These are phyloP conservation scores for Lindgomyces ingoldianus DNA, from an alignment of 495 filamentous ascomycete species.

Conservation along the genomic window DNA sequence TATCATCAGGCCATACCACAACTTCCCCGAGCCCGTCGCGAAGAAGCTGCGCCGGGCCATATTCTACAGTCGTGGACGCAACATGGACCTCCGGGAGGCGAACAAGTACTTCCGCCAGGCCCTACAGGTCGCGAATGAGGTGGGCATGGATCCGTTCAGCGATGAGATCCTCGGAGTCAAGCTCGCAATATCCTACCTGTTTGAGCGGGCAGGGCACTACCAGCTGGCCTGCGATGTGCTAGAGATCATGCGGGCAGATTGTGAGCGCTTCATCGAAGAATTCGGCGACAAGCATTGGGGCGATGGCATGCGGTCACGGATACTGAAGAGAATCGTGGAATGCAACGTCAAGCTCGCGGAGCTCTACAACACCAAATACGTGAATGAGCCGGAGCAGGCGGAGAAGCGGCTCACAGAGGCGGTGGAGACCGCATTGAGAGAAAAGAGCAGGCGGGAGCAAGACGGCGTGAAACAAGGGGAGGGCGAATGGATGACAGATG, in stretches of 20 bases:
- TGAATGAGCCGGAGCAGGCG: constrained; percentile 63
- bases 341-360: constrained; percentile 80
- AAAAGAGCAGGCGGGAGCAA: constrained; percentile 64
- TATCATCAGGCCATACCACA: constrained; percentile 64
- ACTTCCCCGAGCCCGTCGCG: constrained; percentile 78
- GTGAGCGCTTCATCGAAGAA: constrained; percentile 63
- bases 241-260: constrained; percentile 63
- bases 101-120: constrained; percentile 80
- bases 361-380: constrained; percentile 65
- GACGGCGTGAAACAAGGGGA: constrained; percentile 64
- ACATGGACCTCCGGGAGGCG: constrained; percentile 72
- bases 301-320: constrained; percentile 65
- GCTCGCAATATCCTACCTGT: constrained; percentile 72
- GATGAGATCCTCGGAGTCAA: constrained; percentile 89
- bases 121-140: constrained; percentile 64
- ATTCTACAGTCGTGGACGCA: constrained; percentile 65
- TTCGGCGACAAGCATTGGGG: constrained; percentile 53
- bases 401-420: constrained; percentile 76
- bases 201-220: constrained; percentile 70
- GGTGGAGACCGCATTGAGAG: constrained; percentile 76
- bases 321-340: constrained; percentile 70
- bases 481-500: constrained; percentile 72
- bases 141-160: constrained; percentile 80
- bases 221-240: constrained; percentile 70
- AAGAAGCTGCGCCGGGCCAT: constrained; percentile 79